Evolutionary conservation across 1,284 basidiomycete species (phyloP), one percentile per base, ranked within the genome.

Genomic region (Papiliotrema terrestris): DNA sequence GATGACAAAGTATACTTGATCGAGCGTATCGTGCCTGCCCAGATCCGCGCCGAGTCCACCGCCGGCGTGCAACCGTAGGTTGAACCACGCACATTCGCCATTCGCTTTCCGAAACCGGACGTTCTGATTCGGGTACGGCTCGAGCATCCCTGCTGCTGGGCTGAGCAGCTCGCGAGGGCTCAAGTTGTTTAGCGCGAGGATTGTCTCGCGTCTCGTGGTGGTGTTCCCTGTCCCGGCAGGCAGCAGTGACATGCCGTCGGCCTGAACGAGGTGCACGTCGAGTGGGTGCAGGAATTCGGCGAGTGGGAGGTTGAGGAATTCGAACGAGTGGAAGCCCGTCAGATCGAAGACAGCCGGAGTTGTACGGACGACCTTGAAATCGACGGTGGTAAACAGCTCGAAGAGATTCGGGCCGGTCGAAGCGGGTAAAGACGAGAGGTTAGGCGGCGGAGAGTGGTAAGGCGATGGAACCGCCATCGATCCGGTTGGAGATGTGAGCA

Each of bases 41-140:
- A 73, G 49, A 6, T 58, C 66, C 11, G 66, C 72, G 8, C 71
- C 72, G 2, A 75, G 59, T 3, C 69, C 73, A 1, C 71, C 73
- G 13, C 73, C 73, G 5, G 73, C 61, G 53, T 75, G 73, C 8
- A 75, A 47, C 19, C 73, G 60, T 3, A 73, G 62, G 45, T 75
- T 75, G 62, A 69, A 75, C 2, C 61, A 54, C 20, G 52, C 55
- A 48, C 59, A 73, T 2, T 49, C 45, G 19, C 55, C 52, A 49
- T 73, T 71, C 0, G 67, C 52, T 8, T 67, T 63, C 20, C 69
- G 53, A 2, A 75, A 57, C 14, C 66, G 57, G 2, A 70, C 68
- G 50, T 71, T 72, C 46, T 69, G 67, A 47, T 75, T 67, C n/a
- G 73, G 73, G 49, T 73, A 75, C 15, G 67, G 67, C 45, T 73